Base-by-base conservation (phyloP, 169 alveolate genomes). In the Fabrea salina region DNA sequence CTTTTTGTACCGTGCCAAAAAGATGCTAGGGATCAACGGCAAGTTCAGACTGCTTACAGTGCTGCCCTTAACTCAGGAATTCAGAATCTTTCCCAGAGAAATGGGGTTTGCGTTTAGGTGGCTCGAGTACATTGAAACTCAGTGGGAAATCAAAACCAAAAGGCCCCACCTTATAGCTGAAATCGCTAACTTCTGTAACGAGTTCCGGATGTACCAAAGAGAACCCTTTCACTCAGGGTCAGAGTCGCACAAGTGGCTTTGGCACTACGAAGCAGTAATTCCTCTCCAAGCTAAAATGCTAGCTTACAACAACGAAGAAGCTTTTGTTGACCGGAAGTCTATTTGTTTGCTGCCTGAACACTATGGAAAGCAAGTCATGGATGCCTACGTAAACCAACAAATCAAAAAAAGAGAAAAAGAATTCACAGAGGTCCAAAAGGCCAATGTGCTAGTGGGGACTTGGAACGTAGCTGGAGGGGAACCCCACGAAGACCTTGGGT, bases 401-500 rank as follows among this genome's bases (percentile, higher is more conserved):
- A 47, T 82, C 2, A 50, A 82, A 13, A 51, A 61, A 39, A 75
- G 53, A 39, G 54, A 77, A 40, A 27, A 44, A 32, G 51, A 57
- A 32, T 86, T 11, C 39, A 66, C 77, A 44, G 49, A 44, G 16
- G 41, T 54, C 39, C 30, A 50, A 6, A 39, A 57, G 3, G 22
- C 75, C 22, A 66, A 6, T 13, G 50, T 82, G 7, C 25, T 22
- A 8, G 80, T 86, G 6, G 33, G 70, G 25, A 64, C 89, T 0
- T 86, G 89, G 80, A 86, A 86, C 53, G 47, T 59, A 8, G 92
- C 89, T 16, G 92, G 92, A 0, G 74, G 74, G 39, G 53, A 51
- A 1, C 92, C 92, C 1, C 35, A 54, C n/a, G 54, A 40, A 35
- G 37, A 32, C 19, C n/a, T 64, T n/a, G 4, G 16, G 5, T 19